A percentile compares a stretch with the other conserved stretches of the same genome.
phyloP scores from a whole-genome alignment of 805 yeast species.

The Scheffersomyces lignosus region DNA sequence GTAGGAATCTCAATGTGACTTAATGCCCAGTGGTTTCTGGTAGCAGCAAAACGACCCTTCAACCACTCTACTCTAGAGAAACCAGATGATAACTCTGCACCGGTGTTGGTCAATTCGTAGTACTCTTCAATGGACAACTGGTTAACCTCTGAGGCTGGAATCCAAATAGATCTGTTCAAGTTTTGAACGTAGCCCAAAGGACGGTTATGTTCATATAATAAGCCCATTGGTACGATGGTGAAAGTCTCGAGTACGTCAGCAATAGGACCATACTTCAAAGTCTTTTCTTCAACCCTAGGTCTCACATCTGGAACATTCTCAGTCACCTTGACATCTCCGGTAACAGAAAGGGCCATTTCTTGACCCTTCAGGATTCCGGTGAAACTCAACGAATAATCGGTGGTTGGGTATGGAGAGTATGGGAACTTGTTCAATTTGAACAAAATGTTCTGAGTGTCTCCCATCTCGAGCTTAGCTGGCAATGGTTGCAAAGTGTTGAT shows the following conservation, averaged over 20 bases:
- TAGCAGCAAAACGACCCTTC: constrained; percentile 49
- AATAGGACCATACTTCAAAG: constrained; percentile 59
- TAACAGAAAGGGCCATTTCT: constrained; percentile 38
- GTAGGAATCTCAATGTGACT: constrained; percentile 59
- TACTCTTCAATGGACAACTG: constrained; percentile 77
- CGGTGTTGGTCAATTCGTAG: constrained; percentile 76
- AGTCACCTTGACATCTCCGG: constrained; percentile 14
- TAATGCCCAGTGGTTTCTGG: constrained; percentile 58
- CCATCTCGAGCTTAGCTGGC: constrained; percentile 63
- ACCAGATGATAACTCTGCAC: constrained; percentile 65
- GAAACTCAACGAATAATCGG: constrained; percentile 42
- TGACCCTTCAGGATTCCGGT: constrained; percentile 48
- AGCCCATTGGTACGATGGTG: constrained; percentile 47
- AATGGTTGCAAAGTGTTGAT: constrained; percentile 53
- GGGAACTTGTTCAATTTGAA: constrained; percentile 56
- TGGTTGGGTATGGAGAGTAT: constrained; percentile 61
- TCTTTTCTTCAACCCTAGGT: constrained; percentile 39
- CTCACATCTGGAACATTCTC: constrained; percentile 26
- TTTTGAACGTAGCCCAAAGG: constrained; percentile 64
- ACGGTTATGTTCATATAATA: constrained; percentile 61
- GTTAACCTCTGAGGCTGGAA: constrained; percentile 77
- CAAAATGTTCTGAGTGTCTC: constrained; percentile 60
- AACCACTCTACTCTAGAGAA: constrained; percentile 82
- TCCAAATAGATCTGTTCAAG: constrained; percentile 77
- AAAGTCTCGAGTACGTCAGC: constrained; percentile 43